Conservation (phyloP, 352 stramenopile genomes). For the Phytopythium ostracodes region DNA sequence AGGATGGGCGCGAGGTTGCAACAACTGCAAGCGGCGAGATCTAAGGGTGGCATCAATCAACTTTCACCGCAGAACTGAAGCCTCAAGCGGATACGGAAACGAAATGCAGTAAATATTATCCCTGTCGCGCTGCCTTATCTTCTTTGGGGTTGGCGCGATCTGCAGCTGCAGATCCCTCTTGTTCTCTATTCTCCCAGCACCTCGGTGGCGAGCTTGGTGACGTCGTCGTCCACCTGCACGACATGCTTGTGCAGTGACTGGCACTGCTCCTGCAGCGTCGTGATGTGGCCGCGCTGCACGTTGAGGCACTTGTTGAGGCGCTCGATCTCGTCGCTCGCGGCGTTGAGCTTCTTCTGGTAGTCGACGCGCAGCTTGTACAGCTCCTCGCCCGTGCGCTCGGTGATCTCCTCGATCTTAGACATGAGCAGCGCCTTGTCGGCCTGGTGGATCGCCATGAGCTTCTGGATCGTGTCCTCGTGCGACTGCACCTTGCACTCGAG, state of each 20-base stretch:
- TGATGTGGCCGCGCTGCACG: slow-evolving; percentile 79
- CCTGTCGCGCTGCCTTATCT: neutral
- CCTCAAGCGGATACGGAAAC: neutral
- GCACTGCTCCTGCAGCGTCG: slow-evolving; percentile 79
- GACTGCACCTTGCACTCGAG: slow-evolving; percentile 78
- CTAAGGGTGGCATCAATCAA: neutral
- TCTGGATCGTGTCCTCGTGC: slow-evolving; percentile 81
- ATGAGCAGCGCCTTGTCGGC: slow-evolving; percentile 71
- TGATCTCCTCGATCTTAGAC: slow-evolving; percentile 81
- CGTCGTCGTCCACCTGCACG: slow-evolving; percentile 81
- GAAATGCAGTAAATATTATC: slow-evolving; percentile 3
- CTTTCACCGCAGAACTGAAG: neutral
- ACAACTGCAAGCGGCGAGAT: neutral
- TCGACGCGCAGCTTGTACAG: slow-evolving; percentile 72
- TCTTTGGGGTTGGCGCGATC: neutral
- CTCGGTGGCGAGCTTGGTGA: slow-evolving; percentile 79
- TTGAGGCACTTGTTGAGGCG: slow-evolving; percentile 83
- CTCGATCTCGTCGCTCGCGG: slow-evolving; percentile 77
- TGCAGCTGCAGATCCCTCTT: neutral
- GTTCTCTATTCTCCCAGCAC: slow-evolving; percentile 59
- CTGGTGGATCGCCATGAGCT: slow-evolving; percentile 81
- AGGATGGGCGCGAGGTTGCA: neutral
- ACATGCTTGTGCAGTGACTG: slow-evolving; percentile 84
- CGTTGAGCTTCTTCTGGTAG: slow-evolving; percentile 83
- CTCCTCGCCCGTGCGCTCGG: slow-evolving; percentile 71